Conservation (phyloP, 108 stramenopile species). For the Skeletonema marinoi region DNA sequence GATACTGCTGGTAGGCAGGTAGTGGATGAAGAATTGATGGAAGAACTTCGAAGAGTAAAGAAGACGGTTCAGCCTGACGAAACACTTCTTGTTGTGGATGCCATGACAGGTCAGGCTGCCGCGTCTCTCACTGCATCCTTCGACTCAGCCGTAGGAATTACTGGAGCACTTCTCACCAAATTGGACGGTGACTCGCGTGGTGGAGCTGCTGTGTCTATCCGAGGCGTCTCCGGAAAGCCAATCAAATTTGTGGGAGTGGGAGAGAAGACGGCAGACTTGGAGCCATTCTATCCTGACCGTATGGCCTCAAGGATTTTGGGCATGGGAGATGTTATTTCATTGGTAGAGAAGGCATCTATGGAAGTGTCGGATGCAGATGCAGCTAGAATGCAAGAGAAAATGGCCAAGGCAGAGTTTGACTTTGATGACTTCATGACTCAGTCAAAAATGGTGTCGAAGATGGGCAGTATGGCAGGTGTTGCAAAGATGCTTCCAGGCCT, state of each 20-base stretch:
- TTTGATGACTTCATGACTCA: constrained; percentile 95
- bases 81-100: constrained; percentile 96
- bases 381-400: constrained; percentile 81
- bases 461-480: constrained; percentile 89
- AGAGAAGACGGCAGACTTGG: constrained; percentile 88
- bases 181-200: constrained; percentile 95
- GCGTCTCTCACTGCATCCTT: constrained; percentile 93
- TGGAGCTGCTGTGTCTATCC: constrained; percentile 92
- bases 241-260: constrained; percentile 97
- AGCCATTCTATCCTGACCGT: constrained; percentile 96
- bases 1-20: constrained; percentile 98
- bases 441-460: constrained; percentile 79
- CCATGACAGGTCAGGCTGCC: constrained; percentile 98
- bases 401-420: constrained; percentile 88
- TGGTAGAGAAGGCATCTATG: constrained; percentile 94
- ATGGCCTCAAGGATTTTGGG: constrained; percentile 96
- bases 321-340: constrained; percentile 95
- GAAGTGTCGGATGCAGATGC: constrained; percentile 92
- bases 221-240: constrained; percentile 92
- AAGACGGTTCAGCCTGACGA: constrained; percentile 85
- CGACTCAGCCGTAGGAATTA: constrained; percentile 90
- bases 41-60: constrained; percentile 85
- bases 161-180: constrained; percentile 95
- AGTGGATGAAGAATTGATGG: constrained; percentile 91
- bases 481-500: constrained; percentile 97